Percentiles rank a stretch among this genome's conserved stretches.
phyloP scores from a whole-genome alignment of 2,329 filamentous ascomycete genomes.

The Metarhizium anisopliae region DNA sequence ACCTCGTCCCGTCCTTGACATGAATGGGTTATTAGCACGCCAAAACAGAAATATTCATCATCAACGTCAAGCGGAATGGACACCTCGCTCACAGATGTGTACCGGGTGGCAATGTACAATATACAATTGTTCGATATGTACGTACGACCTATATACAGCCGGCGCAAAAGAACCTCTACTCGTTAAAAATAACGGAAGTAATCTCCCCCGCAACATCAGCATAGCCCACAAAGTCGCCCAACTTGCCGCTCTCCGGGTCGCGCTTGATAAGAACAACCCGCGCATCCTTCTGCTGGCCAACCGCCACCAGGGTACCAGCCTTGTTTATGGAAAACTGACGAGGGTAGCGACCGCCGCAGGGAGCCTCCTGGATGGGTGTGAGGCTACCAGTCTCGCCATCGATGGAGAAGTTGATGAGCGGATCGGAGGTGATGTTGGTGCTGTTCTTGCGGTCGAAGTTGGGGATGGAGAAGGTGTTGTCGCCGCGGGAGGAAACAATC shows the following conservation, averaged over 20 bases:
- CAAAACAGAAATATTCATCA: too few species aligned
- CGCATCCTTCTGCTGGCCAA: constrained; percentile 53
- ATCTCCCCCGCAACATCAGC: constrained; percentile 34
- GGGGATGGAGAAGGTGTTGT: constrained; percentile 41
- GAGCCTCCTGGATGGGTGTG: constrained; percentile 44
- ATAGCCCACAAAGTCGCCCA: constrained; percentile 38
- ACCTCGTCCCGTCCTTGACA: too few species aligned
- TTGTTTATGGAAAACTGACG: constrained; percentile 60
- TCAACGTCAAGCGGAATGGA: too few species aligned
- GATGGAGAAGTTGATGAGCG: constrained; percentile 54
- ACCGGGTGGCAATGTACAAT: too few species aligned
- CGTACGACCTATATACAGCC: too few species aligned
- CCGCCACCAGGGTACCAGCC: constrained; percentile 53
- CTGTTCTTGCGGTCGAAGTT: constrained; percentile 33
- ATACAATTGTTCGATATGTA: too few species aligned
- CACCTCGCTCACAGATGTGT: too few species aligned
- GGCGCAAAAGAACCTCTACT: constrained; percentile 14
- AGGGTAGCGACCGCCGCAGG: constrained; percentile 56
- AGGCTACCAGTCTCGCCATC: constrained; percentile 44
- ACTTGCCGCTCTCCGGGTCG: constrained; percentile 47
- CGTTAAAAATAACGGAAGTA: constrained; percentile 39
- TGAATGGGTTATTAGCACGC: too few species aligned
- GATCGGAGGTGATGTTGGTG: constrained; percentile 47
- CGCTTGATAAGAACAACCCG: constrained; percentile 54
- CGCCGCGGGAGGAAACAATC: constrained; percentile 59